A percentile compares a stretch with the other conserved stretches of the same genome.
These are phyloP conservation scores for Cordyceps javanica DNA, from an alignment of 2,329 filamentous ascomycete species.

Conservation along the genomic window DNA sequence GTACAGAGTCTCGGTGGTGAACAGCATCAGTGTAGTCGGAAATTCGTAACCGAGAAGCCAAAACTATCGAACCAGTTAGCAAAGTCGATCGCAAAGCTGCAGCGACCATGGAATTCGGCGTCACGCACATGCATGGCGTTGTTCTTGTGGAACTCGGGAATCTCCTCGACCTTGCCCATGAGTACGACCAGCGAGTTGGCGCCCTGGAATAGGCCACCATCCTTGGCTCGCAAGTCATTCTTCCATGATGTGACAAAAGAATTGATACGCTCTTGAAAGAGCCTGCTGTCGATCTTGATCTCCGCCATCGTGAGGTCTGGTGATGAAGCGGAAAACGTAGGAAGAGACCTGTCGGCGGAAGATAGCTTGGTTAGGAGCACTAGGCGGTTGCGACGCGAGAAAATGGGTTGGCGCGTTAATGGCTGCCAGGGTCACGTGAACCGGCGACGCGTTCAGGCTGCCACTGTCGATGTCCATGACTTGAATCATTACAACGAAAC, in stretches of 20 bases:
- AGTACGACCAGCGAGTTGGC: conserved; percentile 80
- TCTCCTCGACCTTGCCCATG: conserved; percentile 93
- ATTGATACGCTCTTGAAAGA: conserved; percentile 89
- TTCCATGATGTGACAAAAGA: conserved; percentile 91
- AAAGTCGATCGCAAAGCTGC: neutral
- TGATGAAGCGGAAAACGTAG: conserved; percentile 19
- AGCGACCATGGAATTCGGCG: conserved; percentile 1
- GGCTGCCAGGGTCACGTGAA: conserved; percentile 31
- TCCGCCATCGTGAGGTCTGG: conserved; percentile 55
- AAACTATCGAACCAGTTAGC: conserved; percentile 53
- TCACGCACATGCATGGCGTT: conserved; percentile 68
- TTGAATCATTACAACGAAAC: no score
- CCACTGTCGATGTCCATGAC: neutral
- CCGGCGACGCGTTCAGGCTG: neutral
- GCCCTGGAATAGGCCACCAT: conserved; percentile 75
- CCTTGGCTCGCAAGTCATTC: conserved; percentile 83
- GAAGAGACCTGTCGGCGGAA: conserved; percentile 21
- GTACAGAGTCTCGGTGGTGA: conserved; percentile 82
- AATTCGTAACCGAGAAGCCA: conserved; percentile 99
- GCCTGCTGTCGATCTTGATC: conserved; percentile 90
- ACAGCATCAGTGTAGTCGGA: conserved; percentile 87
- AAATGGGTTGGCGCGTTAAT: conserved; percentile 39
- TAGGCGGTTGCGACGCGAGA: conserved; percentile 29
- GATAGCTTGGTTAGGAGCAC: conserved; percentile 21
- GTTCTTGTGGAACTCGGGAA: conserved; percentile 84